These are phyloP conservation scores for Verticillium zaregamsianum DNA, from an alignment of 2,329 filamentous ascomycete species.

Conservation along the genomic window DNA sequence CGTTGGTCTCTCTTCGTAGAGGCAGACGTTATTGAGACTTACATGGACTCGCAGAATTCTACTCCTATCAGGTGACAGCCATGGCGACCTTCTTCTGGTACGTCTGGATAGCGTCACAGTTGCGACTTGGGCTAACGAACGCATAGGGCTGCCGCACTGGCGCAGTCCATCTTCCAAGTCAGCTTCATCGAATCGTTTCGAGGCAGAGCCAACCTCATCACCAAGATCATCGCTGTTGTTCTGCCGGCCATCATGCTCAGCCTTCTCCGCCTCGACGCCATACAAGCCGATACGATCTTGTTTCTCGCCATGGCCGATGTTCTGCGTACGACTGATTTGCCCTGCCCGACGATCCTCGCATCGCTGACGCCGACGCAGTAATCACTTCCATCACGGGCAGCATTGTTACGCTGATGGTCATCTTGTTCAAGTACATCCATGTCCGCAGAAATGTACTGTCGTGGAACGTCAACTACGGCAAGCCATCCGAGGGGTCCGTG, in stretches of 20 bases:
- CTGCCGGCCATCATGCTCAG: slow-evolving; percentile 1
- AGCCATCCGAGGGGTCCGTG: slow-evolving; percentile 12
- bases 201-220: background rate
- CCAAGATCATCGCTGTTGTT: background rate
- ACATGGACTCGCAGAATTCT: slow-evolving; percentile 34
- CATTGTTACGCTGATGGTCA: background rate
- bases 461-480: slow-evolving; percentile 27
- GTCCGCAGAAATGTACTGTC: slow-evolving; percentile 25
- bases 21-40: background rate
- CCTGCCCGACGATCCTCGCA: slow-evolving; percentile 2
- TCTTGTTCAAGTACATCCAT: background rate
- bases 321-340: slow-evolving; percentile 20
- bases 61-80: slow-evolving; percentile 45
- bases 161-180: slow-evolving; percentile 7
- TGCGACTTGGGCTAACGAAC: background rate
- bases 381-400: background rate
- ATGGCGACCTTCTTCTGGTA: slow-evolving; percentile 43
- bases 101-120: slow-evolving; percentile 1
- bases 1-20: slow-evolving; percentile 26
- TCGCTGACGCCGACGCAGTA: background rate
- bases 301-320: slow-evolving; percentile 5
- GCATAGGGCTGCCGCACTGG: background rate
- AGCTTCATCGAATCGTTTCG: slow-evolving; percentile 3
- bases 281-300: background rate
- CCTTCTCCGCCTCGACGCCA: background rate